phyloP scores from a whole-genome alignment of 208 protist species.

The Leishmania tarentolae region DNA sequence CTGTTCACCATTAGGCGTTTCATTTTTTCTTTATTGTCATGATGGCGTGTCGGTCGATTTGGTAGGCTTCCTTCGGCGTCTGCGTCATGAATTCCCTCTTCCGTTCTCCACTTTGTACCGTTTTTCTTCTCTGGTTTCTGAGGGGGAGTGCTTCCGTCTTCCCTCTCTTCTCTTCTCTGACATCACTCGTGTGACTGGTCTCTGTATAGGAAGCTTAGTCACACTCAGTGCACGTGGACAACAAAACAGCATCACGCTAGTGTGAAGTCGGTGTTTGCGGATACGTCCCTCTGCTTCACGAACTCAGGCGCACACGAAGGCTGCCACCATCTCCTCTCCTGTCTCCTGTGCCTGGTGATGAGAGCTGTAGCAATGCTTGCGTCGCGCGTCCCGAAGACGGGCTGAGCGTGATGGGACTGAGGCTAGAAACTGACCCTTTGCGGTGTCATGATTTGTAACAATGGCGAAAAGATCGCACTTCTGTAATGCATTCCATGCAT shows the following conservation, averaged over 20 bases:
- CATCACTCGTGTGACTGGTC: too few species aligned
- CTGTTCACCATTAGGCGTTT: not conserved
- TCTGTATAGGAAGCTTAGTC: not conserved
- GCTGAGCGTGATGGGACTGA: not conserved
- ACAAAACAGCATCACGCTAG: not conserved
- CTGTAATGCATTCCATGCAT: not conserved
- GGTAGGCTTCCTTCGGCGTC: not conserved
- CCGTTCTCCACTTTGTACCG: conserved; percentile 1
- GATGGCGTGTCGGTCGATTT: not conserved
- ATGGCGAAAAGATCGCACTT: too few species aligned
- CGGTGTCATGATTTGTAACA: not conserved
- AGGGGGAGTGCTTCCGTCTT: not conserved
- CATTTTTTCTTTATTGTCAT: not conserved
- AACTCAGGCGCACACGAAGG: not conserved
- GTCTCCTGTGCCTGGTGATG: not conserved
- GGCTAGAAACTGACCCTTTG: not conserved
- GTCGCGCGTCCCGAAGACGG: not conserved
- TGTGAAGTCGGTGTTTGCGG: not conserved
- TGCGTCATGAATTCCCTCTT: not conserved
- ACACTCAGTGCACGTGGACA: not conserved
- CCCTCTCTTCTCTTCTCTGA: not conserved
- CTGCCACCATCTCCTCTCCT: too few species aligned
- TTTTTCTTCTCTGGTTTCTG: not conserved
- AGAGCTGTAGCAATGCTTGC: not conserved
- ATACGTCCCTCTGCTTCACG: not conserved